A percentile compares a stretch with the other conserved stretches of the same genome.
phyloP scores from a whole-genome alignment of 441 rosid genomes.

The Rhodomyrtus psidioides region DNA sequence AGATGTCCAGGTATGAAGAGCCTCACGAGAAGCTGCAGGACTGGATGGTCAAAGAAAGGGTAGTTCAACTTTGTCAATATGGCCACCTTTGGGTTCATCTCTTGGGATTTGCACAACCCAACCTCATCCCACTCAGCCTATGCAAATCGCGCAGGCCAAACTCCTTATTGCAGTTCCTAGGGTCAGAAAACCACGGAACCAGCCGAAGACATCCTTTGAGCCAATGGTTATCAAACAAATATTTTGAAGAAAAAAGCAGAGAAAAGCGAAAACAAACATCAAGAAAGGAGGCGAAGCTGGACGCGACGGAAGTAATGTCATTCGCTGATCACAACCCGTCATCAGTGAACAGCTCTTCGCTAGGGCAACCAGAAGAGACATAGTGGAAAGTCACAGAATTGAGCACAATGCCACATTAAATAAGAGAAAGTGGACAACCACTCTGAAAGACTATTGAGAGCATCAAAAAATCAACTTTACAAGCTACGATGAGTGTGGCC shows the following conservation, averaged over 20 bases:
- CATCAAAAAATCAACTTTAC: neutral
- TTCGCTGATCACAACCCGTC: neutral
- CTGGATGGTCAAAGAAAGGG: neutral
- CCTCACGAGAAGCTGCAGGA: neutral
- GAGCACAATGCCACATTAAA: neutral
- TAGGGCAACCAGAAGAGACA: neutral
- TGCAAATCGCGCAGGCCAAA: neutral
- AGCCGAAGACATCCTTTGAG: neutral
- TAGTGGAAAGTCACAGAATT: neutral
- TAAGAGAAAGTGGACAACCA: neutral
- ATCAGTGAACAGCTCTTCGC: neutral
- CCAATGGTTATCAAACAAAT: neutral
- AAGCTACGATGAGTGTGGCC: neutral
- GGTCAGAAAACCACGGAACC: neutral
- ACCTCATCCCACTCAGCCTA: neutral
- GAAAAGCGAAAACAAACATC: neutral
- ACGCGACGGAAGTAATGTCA: no score
- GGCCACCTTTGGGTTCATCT: neutral
- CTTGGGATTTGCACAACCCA: neutral
- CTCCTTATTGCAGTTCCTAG: neutral
- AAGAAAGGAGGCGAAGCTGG: neutral
- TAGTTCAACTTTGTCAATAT: neutral
- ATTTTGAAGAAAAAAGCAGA: neutral
- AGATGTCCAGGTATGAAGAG: neutral
- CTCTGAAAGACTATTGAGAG: neutral